Conservation (phyloP, 257 asterid species). For the Solanum sejunctum region DNA sequence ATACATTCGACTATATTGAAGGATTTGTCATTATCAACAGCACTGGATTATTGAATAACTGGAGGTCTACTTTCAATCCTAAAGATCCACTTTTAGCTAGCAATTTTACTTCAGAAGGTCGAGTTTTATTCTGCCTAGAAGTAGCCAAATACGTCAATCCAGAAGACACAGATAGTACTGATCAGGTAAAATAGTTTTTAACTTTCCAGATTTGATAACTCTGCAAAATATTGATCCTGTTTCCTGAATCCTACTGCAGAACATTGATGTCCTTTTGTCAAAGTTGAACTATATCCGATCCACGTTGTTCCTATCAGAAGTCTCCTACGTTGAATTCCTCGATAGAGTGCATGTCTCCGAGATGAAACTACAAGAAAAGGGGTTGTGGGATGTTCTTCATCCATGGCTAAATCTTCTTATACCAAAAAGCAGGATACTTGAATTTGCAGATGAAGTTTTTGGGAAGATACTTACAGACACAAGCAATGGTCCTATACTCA, state of each 20-base stretch:
- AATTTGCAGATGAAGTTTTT: conserved; percentile 49
- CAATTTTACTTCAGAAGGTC: conserved; percentile 63
- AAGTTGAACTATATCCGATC: conserved; percentile 44
- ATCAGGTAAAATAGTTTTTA: conserved; percentile 27
- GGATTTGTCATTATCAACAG: conserved; percentile 67
- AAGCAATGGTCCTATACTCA: conserved; percentile 74
- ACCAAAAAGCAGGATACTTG: conserved; percentile 57
- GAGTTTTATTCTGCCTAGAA: conserved; percentile 65
- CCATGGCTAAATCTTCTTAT: conserved; percentile 84
- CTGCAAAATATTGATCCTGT: neutral
- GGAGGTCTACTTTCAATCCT: conserved; percentile 82
- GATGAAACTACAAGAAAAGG: conserved; percentile 43
- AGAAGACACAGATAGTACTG: conserved; percentile 16
- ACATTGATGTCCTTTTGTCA: conserved; percentile 34
- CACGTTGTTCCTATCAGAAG: conserved; percentile 57
- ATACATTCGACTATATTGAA: conserved; percentile 70
- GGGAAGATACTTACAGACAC: conserved; percentile 58
- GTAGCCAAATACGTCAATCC: conserved; percentile 61
- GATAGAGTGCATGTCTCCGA: conserved; percentile 73
- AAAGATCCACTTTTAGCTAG: conserved; percentile 51
- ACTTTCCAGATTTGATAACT: neutral
- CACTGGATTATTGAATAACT: conserved; percentile 60
- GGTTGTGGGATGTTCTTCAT: conserved; percentile 87
- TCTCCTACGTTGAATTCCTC: conserved; percentile 54
- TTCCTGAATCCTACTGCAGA: conserved; percentile 27